These are phyloP conservation scores for Aspergillus homomorphus DNA, from an alignment of 495 filamentous ascomycete genomes.

Conservation along the genomic window DNA sequence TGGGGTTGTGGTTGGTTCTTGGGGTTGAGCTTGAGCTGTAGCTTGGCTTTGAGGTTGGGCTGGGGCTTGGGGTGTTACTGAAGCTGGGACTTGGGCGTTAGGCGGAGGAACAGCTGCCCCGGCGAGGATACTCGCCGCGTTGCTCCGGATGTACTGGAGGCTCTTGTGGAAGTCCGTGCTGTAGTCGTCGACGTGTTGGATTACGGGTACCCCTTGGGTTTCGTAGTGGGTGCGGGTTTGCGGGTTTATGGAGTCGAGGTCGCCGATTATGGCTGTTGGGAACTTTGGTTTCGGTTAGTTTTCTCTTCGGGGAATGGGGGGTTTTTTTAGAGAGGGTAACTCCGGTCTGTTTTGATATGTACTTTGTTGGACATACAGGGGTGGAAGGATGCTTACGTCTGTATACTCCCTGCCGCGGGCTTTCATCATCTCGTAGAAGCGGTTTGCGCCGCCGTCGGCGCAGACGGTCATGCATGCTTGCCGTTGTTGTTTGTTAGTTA, in stretches of 20 bases:
- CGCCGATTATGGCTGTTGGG: constrained; percentile 74
- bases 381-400: constrained; percentile 35
- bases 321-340: neutral
- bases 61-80: constrained; percentile 9
- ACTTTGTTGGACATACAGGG: neutral
- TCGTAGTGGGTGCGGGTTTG: constrained; percentile 59
- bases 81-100: neutral
- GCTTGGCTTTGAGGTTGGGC: constrained; percentile 3
- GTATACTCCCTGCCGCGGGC: constrained; percentile 26
- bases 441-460: constrained; percentile 90
- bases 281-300: constrained; percentile 29
- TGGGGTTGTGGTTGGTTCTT: constrained; percentile 1
- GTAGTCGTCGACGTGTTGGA: constrained; percentile 71
- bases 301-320: neutral
- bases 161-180: constrained; percentile 80
- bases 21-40: neutral
- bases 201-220: constrained; percentile 48
- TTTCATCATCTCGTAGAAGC: constrained; percentile 57
- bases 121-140: constrained; percentile 29
- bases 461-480: constrained; percentile 63
- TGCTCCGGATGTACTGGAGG: constrained; percentile 58
- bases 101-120: constrained; percentile 14
- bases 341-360: neutral
- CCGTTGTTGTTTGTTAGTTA: constrained; percentile 27
- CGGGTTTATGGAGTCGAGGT: constrained; percentile 76